Percentiles rank a stretch among this genome's conserved stretches.
phyloP scores from a whole-genome alignment of 140 eudicot species.

The Cichorium intybus region DNA sequence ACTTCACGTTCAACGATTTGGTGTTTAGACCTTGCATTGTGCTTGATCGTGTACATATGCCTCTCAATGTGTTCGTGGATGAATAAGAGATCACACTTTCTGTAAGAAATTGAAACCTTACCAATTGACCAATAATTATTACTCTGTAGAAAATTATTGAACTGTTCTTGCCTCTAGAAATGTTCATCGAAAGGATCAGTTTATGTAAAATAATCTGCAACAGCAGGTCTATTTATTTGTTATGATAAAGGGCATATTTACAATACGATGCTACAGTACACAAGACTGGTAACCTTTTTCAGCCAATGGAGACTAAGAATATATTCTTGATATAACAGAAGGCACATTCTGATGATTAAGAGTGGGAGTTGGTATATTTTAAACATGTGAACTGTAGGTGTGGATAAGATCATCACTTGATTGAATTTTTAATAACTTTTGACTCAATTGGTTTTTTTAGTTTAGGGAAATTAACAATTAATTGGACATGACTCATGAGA shows the following conservation, averaged over 20 bases:
- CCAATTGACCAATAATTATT: background rate
- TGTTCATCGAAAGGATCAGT: background rate
- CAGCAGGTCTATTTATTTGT: background rate
- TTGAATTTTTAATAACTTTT: constrained; percentile 2
- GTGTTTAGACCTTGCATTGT: constrained; percentile 9
- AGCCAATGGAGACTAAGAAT: background rate
- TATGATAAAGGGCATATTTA: constrained; percentile 1
- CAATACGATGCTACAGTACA: background rate
- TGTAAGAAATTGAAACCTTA: background rate
- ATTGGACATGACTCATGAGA: background rate
- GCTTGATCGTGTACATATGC: background rate
- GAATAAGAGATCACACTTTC: background rate
- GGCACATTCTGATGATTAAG: background rate
- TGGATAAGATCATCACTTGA: background rate
- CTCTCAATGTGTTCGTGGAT: background rate
- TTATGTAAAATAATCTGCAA: constrained; percentile 4
- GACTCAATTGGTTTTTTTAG: constrained; percentile 9
- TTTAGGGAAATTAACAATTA: background rate
- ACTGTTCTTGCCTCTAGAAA: background rate
- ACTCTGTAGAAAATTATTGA: background rate
- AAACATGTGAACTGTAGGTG: too few relatives aligned
- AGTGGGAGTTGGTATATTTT: background rate
- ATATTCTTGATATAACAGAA: background rate
- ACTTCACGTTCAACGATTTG: background rate
- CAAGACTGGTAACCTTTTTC: background rate